Base-by-base conservation (phyloP, 176 grass and related monocot genomes). In the Urochloa ruziziensis region DNA sequence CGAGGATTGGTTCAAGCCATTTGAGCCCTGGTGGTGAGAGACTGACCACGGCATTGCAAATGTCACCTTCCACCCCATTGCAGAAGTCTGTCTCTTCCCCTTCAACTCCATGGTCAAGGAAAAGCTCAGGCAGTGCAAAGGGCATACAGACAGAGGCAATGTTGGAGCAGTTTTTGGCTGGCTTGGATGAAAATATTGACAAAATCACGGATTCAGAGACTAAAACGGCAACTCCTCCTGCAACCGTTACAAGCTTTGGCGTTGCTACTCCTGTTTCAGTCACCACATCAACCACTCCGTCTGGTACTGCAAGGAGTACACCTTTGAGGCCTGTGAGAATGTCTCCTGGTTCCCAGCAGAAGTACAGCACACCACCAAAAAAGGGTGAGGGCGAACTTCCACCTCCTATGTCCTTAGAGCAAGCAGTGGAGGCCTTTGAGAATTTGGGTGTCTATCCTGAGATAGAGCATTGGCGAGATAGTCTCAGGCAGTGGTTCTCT, bases 401-500 rank as follows among this genome's bases (percentile, higher is more conserved):
- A 80, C 83, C 91, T 67, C 96, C 96, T 8, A 93, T 98, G 89
- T 92, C 93, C 37, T 77, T 98, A 74, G 96, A 98, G 89, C 89
- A 95, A 69, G 82, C 87, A 67, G 86, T 93, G 35, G 85, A 90
- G 64, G 89, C 89, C 21, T 95, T 93, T 81, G 90, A 91, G 71
- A 88, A 47, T 78, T 90, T 98, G 62, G 93, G 93, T 58, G 82
- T 98, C 47, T 93, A 95, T 86, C 93, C 93, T 53, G 87, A 95
- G 62, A 98, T 98, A 11, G 96, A 98, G 76, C 84, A 82, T 49
- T 98, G 96, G 93, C 79, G 96, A 70, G 88, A 98, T 46, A 83
- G 86, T 77, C 89, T 98, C 52, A 95, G 93, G 63, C 96, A 98
- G 56, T 98, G 93, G 96, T 94, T 98, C 64, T 98, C 93, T 88